Conservation (phyloP, 1,139 yeast genomes). For the Geotrichum citri-aurantii region DNA sequence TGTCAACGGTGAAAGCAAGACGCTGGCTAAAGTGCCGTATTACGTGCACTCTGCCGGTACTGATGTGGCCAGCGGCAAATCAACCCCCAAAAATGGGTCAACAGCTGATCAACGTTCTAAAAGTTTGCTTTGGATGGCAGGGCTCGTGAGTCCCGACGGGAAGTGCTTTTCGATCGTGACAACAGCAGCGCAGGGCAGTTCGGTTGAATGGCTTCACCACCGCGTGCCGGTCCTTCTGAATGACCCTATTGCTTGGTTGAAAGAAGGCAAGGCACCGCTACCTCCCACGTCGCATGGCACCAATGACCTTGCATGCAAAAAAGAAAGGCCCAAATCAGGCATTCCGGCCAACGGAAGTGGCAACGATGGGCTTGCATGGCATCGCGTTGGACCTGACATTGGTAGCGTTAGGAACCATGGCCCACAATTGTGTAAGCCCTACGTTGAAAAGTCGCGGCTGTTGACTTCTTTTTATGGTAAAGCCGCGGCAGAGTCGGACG, state of each 20-base stretch:
- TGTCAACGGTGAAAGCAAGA: constrained; percentile 17
- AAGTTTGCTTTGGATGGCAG: constrained; percentile 59
- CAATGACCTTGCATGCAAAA: constrained; percentile 24
- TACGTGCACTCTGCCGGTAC: constrained; percentile 51
- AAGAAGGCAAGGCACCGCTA: neutral
- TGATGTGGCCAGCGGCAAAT: neutral
- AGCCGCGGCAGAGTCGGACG: neutral
- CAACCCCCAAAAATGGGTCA: neutral
- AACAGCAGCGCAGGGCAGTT: constrained; percentile 54
- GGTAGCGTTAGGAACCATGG: constrained; percentile 56
- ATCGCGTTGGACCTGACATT: constrained; percentile 55
- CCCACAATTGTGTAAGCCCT: constrained; percentile 42
- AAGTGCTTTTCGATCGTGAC: constrained; percentile 66
- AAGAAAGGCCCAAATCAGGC: neutral
- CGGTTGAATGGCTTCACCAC: constrained; percentile 60
- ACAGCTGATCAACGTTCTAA: neutral
- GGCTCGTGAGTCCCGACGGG: constrained; percentile 47
- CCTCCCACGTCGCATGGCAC: neutral
- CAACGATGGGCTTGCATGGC: constrained; percentile 40
- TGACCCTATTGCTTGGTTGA: neutral
- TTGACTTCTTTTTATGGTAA: constrained; percentile 28
- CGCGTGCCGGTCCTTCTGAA: constrained; percentile 61
- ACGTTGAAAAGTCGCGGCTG: constrained; percentile 1
- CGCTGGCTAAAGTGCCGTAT: constrained; percentile 49
- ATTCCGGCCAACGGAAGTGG: neutral